phyloP scores from a whole-genome alignment of 345 rosid species.

The Carallia pectinifolia region DNA sequence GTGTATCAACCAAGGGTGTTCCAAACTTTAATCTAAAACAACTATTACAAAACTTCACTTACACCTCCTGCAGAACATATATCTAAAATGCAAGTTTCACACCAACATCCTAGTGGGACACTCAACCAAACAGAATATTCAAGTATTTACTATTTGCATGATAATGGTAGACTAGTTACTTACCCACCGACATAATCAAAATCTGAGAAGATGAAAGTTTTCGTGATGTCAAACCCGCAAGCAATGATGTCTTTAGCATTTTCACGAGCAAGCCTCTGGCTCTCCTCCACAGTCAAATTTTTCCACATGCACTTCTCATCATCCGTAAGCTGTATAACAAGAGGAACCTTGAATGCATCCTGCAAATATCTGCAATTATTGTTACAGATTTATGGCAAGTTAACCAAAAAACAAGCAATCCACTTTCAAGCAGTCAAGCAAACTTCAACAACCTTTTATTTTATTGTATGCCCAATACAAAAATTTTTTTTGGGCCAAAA shows the following conservation, averaged over 20 bases:
- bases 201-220: slow-evolving; percentile 86
- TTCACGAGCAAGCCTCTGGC: slow-evolving; percentile 85
- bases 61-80: too few relatives aligned
- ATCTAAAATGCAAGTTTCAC: neutral
- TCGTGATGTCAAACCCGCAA: slow-evolving; percentile 82
- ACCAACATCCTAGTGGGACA: neutral
- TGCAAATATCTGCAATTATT: slow-evolving; percentile 52
- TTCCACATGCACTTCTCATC: slow-evolving; percentile 93
- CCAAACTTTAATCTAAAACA: too few relatives aligned
- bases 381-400: neutral
- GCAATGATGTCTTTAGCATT: slow-evolving; percentile 96
- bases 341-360: slow-evolving; percentile 85
- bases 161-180: slow-evolving; percentile 20
- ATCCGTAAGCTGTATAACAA: slow-evolving; percentile 80
- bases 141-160: too few relatives aligned
- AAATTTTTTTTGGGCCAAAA: too few relatives aligned
- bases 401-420: neutral
- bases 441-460: too few relatives aligned
- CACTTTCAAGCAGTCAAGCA: too few relatives aligned
- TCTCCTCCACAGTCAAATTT: slow-evolving; percentile 75
- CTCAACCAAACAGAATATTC: too few relatives aligned
- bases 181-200: slow-evolving; percentile 92
- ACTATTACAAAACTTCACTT: too few relatives aligned
- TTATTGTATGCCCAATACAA: too few relatives aligned
- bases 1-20: too few relatives aligned